phyloP scores from a whole-genome alignment of 768 basidiomycete genomes.

The Panaeolus cyanescens region DNA sequence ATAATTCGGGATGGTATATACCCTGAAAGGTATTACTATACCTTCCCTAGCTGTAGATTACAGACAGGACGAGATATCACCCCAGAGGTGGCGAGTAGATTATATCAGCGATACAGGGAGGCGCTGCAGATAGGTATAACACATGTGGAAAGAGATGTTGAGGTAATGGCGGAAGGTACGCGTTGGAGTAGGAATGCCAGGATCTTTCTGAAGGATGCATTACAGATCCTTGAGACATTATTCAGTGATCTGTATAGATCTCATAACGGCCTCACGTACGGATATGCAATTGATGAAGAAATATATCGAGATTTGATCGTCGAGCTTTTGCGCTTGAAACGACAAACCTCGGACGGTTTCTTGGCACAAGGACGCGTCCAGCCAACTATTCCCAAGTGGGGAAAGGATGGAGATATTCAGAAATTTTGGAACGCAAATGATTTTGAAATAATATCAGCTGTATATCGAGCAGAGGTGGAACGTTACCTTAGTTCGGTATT shows the following conservation, averaged over 20 bases:
- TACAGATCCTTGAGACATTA: no score
- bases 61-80: no score
- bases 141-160: no score
- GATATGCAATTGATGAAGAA: neutral
- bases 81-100: no score
- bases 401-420: neutral
- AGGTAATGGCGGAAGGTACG: no score
- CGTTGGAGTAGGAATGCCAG: no score
- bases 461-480: neutral
- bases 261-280: neutral
- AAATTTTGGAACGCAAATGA: slow-evolving; percentile 1
- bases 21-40: no score
- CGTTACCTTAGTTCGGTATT: neutral
- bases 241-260: neutral
- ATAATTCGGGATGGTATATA: no score
- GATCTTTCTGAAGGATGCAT: no score
- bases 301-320: neutral
- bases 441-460: slow-evolving; percentile 6
- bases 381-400: neutral
- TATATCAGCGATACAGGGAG: no score
- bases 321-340: neutral
- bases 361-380: neutral
- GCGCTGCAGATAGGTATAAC: no score
- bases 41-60: no score
- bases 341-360: neutral